These are phyloP conservation scores for Scutellaria minor DNA, from an alignment of 257 asterid species.

Conservation along the genomic window DNA sequence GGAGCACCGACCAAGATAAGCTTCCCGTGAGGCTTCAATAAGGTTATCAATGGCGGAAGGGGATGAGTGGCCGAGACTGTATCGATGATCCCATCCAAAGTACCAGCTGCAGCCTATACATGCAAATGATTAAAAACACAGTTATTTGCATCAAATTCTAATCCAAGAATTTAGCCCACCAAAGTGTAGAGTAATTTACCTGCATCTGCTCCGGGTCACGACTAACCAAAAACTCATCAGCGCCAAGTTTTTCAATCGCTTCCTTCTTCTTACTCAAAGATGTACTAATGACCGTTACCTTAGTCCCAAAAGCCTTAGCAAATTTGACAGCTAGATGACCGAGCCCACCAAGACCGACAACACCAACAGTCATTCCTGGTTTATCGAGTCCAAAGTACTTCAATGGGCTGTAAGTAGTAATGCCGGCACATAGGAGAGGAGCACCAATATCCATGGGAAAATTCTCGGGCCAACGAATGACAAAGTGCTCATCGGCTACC, in stretches of 20 bases:
- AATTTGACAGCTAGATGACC: constrained; percentile 61
- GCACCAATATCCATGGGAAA: constrained; percentile 58
- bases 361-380: constrained; percentile 51
- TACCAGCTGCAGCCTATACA: constrained; percentile 50
- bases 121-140: background rate
- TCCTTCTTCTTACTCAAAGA: constrained; percentile 53
- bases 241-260: constrained; percentile 50
- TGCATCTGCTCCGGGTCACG: constrained; percentile 49
- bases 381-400: constrained; percentile 58
- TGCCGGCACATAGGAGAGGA: constrained; percentile 65
- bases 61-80: constrained; percentile 60
- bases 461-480: constrained; percentile 58
- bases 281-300: constrained; percentile 60
- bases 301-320: constrained; percentile 65
- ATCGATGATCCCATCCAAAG: constrained; percentile 64
- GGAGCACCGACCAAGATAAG: constrained; percentile 66
- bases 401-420: constrained; percentile 64
- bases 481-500: constrained; percentile 62
- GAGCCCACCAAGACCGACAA: constrained; percentile 65
- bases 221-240: constrained; percentile 57
- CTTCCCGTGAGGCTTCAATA: constrained; percentile 58
- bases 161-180: background rate
- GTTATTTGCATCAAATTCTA: background rate
- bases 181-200: constrained; percentile 37
- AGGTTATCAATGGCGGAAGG: constrained; percentile 45